phyloP scores from a whole-genome alignment of 2,329 filamentous ascomycete species.

The Aureobasidium sp. region DNA sequence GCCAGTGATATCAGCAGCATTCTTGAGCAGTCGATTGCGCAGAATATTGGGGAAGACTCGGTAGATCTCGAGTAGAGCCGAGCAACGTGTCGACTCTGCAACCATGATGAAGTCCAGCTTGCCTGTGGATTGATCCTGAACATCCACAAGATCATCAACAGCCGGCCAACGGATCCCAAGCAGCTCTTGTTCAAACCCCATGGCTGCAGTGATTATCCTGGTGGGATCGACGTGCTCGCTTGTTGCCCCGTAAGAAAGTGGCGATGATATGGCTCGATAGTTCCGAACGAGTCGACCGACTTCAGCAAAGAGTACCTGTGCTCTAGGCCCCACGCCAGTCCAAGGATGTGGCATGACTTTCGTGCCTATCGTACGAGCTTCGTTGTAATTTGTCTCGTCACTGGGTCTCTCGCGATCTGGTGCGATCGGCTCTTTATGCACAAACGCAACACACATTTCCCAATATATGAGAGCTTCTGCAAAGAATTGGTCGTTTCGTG shows the following conservation, averaged over 20 bases:
- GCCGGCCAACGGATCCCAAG: constrained; percentile 53
- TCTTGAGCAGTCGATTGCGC: constrained; percentile 32
- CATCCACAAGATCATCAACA: constrained; percentile 53
- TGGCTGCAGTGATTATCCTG: constrained; percentile 35
- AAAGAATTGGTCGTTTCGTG: constrained; percentile 53
- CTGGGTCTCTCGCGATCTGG: constrained; percentile 11
- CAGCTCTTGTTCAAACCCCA: constrained; percentile 54
- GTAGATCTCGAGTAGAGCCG: constrained; percentile 61
- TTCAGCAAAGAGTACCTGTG: constrained; percentile 50
- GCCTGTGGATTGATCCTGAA: constrained; percentile 58
- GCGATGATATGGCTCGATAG: constrained; percentile 22
- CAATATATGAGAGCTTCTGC: constrained; percentile 65
- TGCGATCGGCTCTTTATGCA: constrained; percentile 44
- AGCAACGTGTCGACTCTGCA: constrained; percentile 60
- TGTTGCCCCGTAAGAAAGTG: constrained; percentile 6
- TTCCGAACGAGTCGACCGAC: constrained; percentile 42
- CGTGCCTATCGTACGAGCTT: neutral
- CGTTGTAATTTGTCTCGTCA: constrained; percentile 29
- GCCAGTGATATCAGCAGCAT: constrained; percentile 2
- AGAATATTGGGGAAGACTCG: constrained; percentile 54
- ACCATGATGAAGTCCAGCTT: constrained; percentile 60
- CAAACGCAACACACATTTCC: constrained; percentile 64
- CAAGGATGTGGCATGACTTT: constrained; percentile 46
- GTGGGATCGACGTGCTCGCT: constrained; percentile 26
- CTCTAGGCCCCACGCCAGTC: constrained; percentile 54